phyloP scores from a whole-genome alignment of 805 yeast species.

The Cyberlindnera mycetangii region DNA sequence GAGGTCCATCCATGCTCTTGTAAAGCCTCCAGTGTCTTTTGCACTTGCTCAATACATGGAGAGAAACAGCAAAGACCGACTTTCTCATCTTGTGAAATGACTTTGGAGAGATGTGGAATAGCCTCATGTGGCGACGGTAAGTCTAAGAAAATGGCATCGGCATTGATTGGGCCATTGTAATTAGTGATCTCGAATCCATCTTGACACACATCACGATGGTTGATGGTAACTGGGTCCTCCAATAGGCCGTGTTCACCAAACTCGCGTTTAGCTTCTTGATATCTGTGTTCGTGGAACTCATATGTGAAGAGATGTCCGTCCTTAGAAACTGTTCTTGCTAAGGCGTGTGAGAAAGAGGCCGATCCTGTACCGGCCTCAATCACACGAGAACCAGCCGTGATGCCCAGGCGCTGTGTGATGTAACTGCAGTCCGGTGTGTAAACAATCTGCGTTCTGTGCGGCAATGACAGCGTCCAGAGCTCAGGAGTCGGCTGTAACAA shows the following conservation, averaged over 20 bases:
- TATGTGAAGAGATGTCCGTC: constrained; percentile 72
- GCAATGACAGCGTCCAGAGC: constrained; percentile 91
- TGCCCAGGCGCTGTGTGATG: constrained; percentile 76
- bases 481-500: constrained; percentile 91
- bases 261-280: constrained; percentile 72
- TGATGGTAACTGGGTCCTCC: constrained; percentile 51
- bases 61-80: constrained; percentile 91
- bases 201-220: constrained; percentile 90
- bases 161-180: constrained; percentile 43
- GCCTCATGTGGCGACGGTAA: constrained; percentile 98
- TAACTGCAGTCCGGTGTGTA: constrained; percentile 94
- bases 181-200: constrained; percentile 66
- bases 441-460: constrained; percentile 97
- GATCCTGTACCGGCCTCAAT: constrained; percentile 99
- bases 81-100: constrained; percentile 48
- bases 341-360: constrained; percentile 91
- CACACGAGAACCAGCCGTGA: constrained; percentile 71
- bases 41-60: constrained; percentile 97
- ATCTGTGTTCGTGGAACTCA: constrained; percentile 90
- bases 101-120: constrained; percentile 63
- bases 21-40: constrained; percentile 74
- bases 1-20: constrained; percentile 76
- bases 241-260: constrained; percentile 67
- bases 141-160: constrained; percentile 81
- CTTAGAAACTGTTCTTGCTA: constrained; percentile 65